A percentile compares a stretch with the other conserved stretches of the same genome.
Evolutionary conservation across 257 asterid species (phyloP).

Genomic region (Solanum tarapatanum): DNA sequence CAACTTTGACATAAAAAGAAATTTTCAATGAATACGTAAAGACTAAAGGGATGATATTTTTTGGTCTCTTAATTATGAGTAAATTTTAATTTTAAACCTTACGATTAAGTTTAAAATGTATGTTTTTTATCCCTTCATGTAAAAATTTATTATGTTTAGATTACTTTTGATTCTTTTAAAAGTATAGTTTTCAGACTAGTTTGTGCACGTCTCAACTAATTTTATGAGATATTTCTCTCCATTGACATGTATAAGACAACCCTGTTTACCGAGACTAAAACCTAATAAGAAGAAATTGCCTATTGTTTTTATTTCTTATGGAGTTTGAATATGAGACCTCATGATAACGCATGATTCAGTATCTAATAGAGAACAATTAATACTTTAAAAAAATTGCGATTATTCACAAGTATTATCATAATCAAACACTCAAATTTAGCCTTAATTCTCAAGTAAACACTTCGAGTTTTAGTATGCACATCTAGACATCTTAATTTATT

Average conservation of each 20-base stretch:
- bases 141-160: background rate
- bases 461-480: background rate
- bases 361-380: background rate
- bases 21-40: background rate
- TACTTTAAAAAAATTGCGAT: background rate
- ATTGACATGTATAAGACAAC: background rate
- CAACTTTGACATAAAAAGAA: background rate
- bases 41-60: background rate
- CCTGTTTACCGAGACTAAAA: fast-evolving
- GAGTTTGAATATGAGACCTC: background rate
- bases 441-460: background rate
- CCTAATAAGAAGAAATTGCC: background rate
- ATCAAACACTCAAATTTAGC: background rate
- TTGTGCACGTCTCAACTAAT: background rate
- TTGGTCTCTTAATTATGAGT: background rate
- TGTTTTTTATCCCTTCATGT: background rate
- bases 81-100: background rate
- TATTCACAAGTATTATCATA: background rate
- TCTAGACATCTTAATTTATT: background rate
- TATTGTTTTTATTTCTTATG: background rate
- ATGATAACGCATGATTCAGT: background rate
- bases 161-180: background rate
- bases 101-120: background rate
- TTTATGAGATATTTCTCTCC: background rate
- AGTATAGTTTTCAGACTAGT: background rate